Evolutionary conservation across 768 basidiomycete species (phyloP).

Genomic region (Kwoniella heveanensis): DNA sequence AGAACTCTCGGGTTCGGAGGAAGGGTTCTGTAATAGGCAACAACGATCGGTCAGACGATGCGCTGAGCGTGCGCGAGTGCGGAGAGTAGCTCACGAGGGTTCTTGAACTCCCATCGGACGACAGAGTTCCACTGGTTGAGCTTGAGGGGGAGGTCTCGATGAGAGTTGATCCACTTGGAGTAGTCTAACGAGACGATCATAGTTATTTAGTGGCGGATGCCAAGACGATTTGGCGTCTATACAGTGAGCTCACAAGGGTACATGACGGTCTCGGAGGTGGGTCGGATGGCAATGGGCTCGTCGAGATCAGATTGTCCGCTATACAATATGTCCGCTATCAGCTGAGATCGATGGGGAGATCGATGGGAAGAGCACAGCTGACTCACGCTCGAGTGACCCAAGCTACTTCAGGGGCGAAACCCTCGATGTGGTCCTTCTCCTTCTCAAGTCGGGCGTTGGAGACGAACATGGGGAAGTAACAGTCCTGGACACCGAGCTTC

Average conservation of each 20-base stretch:
- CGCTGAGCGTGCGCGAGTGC: background rate
- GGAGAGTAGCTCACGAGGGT: conserved; percentile 80
- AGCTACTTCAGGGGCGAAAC: conserved; percentile 99
- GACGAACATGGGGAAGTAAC: conserved; percentile 99
- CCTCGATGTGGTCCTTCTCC: conserved; percentile 98
- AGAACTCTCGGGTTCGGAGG: conserved; percentile 97
- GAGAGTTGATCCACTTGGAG: conserved; percentile 96
- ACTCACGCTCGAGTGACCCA: conserved; percentile 97
- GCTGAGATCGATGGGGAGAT: background rate
- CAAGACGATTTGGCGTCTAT: too few relatives aligned
- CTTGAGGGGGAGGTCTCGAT: conserved; percentile 95
- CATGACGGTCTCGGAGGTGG: conserved; percentile 98
- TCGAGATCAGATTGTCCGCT: conserved; percentile 91
- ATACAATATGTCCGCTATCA: background rate
- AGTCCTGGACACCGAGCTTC: conserved; percentile 91
- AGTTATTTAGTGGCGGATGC: too few relatives aligned
- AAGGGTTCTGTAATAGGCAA: conserved; percentile 72
- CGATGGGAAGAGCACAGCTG: background rate
- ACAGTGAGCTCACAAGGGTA: conserved; percentile 96
- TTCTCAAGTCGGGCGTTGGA: conserved; percentile 87
- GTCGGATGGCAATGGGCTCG: conserved; percentile 96
- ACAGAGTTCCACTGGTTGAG: conserved; percentile 99
- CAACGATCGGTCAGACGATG: background rate
- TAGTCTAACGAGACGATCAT: too few relatives aligned
- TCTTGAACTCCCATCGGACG: conserved; percentile 99